These are phyloP conservation scores for Penicillium sumatraense DNA, from an alignment of 2,329 filamentous ascomycete species.

Conservation along the genomic window DNA sequence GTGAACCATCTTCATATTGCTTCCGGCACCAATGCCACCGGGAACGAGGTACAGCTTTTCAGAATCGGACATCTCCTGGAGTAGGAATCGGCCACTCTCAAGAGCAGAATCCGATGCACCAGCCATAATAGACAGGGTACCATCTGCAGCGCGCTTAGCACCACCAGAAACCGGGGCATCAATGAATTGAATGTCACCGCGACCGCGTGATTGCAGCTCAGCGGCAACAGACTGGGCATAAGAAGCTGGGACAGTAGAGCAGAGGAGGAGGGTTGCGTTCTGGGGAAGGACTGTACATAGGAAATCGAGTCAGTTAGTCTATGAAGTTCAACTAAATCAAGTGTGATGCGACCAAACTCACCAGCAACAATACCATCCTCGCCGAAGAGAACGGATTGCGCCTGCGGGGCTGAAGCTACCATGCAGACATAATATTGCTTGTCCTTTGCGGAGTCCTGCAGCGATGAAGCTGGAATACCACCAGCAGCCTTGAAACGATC, in stretches of 20 bases:
- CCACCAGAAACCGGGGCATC: conserved; percentile 77
- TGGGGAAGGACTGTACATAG: conserved; percentile 53
- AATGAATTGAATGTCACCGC: conserved; percentile 68
- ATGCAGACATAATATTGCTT: conserved; percentile 71
- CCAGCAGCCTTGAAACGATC: conserved; percentile 68
- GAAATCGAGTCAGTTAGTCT: neutral
- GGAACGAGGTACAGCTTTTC: conserved; percentile 66
- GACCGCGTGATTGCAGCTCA: conserved; percentile 59
- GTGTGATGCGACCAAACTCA: conserved; percentile 5
- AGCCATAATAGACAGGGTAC: conserved; percentile 77
- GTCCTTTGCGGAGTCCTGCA: conserved; percentile 64
- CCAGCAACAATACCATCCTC: conserved; percentile 53
- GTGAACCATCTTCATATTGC: conserved; percentile 68
- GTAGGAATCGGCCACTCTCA: conserved; percentile 60
- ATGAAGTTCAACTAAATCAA: neutral
- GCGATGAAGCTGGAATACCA: conserved; percentile 62
- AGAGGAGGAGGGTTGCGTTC: conserved; percentile 67
- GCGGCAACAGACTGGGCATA: conserved; percentile 66
- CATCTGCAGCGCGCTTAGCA: conserved; percentile 68
- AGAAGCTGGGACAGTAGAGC: conserved; percentile 71
- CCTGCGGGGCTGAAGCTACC: conserved; percentile 75
- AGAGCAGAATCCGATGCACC: conserved; percentile 63
- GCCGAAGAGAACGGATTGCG: conserved; percentile 67
- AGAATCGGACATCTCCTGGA: conserved; percentile 64
- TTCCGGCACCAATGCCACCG: conserved; percentile 63